Percentiles rank a stretch among this genome's conserved stretches.
Conservation (phyloP, 148 eudicot species). For the Amaranthus hypochondriacus region DNA sequence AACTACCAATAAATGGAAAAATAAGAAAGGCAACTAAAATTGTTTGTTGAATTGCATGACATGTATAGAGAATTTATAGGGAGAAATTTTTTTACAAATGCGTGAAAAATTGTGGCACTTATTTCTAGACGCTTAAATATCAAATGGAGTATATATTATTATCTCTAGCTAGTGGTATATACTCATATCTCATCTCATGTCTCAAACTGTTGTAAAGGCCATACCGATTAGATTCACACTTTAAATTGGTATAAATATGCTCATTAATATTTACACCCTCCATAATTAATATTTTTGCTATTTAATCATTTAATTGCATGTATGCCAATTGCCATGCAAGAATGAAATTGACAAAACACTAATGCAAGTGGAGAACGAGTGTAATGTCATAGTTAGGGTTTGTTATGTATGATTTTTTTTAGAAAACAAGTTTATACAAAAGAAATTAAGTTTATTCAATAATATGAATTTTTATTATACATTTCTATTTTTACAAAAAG, state of each 20-base stretch:
- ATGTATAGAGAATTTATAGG: slow-evolving; percentile 5
- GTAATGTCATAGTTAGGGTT: too few species aligned
- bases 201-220: slow-evolving; percentile 7
- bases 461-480: too few species aligned
- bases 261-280: not conserved
- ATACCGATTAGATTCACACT: slow-evolving; percentile 15
- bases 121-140: slow-evolving; percentile 27
- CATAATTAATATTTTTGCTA: too few species aligned
- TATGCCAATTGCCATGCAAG: too few species aligned
- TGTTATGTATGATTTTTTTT: too few species aligned
- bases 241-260: not conserved
- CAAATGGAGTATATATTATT: slow-evolving; percentile 16
- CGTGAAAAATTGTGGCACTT: slow-evolving; percentile 16
- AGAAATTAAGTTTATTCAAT: too few species aligned
- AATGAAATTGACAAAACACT: too few species aligned
- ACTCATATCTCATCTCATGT: not conserved
- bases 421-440: too few species aligned
- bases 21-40: not conserved
- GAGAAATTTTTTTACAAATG: not conserved
- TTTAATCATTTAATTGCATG: too few species aligned
- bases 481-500: too few species aligned
- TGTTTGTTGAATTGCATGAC: slow-evolving; percentile 28
- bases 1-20: not conserved
- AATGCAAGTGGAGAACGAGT: too few species aligned
- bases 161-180: not conserved